phyloP scores from a whole-genome alignment of 805 yeast species.

The Suhomyces faveliae region DNA sequence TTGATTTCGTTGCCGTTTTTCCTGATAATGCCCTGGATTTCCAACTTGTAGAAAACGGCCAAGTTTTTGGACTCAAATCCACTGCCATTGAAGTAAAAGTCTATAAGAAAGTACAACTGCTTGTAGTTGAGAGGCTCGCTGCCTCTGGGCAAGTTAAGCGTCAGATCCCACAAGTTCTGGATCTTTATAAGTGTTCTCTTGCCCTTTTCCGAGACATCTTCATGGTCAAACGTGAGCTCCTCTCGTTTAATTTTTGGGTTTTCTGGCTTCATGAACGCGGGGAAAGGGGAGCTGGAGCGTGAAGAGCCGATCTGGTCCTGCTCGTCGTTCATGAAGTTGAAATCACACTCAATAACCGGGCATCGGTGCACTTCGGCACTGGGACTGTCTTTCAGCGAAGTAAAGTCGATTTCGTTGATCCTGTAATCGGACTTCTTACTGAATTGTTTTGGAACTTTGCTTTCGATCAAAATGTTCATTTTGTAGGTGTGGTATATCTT shows the following conservation, averaged over 20 bases:
- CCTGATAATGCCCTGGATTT: slow-evolving; percentile 20
- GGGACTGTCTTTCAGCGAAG: slow-evolving; percentile 13
- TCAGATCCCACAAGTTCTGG: slow-evolving; percentile 29
- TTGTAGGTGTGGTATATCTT: slow-evolving; percentile 40
- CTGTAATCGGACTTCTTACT: slow-evolving; percentile 12
- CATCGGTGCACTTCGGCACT: slow-evolving; percentile 30
- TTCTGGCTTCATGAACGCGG: slow-evolving; percentile 2
- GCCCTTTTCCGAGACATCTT: slow-evolving; percentile 4
- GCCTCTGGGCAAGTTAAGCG: slow-evolving; percentile 18
- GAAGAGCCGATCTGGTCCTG: not conserved
- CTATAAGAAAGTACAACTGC: slow-evolving; percentile 31
- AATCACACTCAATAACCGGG: slow-evolving; percentile 42
- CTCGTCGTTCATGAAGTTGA: slow-evolving; percentile 35
- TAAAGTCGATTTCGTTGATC: slow-evolving; percentile 28
- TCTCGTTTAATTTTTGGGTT: not conserved
- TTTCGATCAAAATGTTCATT: slow-evolving; percentile 16
- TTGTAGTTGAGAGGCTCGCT: slow-evolving; percentile 18
- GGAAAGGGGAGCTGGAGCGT: slow-evolving; percentile 8
- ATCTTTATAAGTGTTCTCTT: slow-evolving; percentile 16
- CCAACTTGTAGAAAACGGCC: slow-evolving; percentile 23
- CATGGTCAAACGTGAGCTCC: slow-evolving; percentile 4
- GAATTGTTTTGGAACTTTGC: slow-evolving; percentile 3
- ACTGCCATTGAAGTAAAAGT: slow-evolving; percentile 24
- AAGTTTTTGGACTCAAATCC: slow-evolving; percentile 24
- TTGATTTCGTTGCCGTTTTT: slow-evolving; percentile 16